A percentile compares a stretch with the other conserved stretches of the same genome.
Conservation (phyloP, 805 yeast genomes). For the Barnettozyma californica region DNA sequence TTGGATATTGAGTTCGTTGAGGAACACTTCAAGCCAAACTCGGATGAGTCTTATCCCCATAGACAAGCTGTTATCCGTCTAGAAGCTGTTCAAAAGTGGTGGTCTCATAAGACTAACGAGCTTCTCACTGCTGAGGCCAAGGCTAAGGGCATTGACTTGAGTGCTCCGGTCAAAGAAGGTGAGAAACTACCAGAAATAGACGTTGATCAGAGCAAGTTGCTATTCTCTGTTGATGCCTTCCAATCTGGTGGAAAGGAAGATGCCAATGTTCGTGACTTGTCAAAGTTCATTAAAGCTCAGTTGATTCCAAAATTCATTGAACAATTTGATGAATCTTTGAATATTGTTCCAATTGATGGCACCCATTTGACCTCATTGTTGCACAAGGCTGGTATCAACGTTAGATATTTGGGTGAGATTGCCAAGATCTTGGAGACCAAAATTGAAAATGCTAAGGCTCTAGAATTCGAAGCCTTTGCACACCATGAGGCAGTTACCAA, state of each 20-base stretch:
- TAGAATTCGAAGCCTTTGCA: conserved; percentile 21
- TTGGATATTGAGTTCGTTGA: conserved; percentile 75
- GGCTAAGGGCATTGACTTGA: conserved; percentile 22
- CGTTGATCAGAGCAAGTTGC: conserved; percentile 40
- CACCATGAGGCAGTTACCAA: conserved; percentile 19
- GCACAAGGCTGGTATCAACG: conserved; percentile 80
- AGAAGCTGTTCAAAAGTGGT: conserved; percentile 91
- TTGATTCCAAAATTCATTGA: conserved; percentile 60
- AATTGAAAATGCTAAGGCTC: conserved; percentile 24
- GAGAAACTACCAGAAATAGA: conserved; percentile 44
- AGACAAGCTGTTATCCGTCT: conserved; percentile 71
- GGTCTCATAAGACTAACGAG: conserved; percentile 58
- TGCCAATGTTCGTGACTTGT: conserved; percentile 54
- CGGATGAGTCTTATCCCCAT: conserved; percentile 65
- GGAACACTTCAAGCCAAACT: conserved; percentile 38
- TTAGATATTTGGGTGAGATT: conserved; percentile 78
- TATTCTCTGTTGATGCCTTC: conserved; percentile 60
- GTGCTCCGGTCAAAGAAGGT: conserved; percentile 21
- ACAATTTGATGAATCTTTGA: conserved; percentile 39
- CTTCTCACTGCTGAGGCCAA: conserved; percentile 30
- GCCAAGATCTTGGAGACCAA: conserved; percentile 31
- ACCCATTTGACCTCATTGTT: conserved; percentile 58
- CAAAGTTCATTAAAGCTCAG: conserved; percentile 51
- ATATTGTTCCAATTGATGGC: conserved; percentile 75
- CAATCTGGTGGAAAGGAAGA: conserved; percentile 39